Base-by-base conservation (phyloP, 2,329 filamentous ascomycete genomes). In the Cercospora sp. region DNA sequence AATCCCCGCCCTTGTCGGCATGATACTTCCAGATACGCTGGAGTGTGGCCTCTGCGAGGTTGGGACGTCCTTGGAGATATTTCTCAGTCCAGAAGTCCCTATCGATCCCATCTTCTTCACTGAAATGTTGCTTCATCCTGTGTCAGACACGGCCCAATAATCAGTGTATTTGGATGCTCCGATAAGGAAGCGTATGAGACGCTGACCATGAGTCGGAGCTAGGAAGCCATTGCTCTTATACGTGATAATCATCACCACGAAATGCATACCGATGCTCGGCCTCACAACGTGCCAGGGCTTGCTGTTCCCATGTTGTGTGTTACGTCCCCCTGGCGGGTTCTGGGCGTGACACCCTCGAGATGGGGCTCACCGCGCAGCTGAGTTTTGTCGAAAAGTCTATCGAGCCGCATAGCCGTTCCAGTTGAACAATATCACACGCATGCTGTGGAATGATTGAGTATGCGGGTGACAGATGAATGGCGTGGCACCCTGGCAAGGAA, bases 1-100 rank as follows among this genome's bases (percentile, higher is more conserved):
- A 66, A 16, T 3, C 2, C 5, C 64, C 64, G 40, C 58, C 58
- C 16, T 66, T 40, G 2, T 42, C 20, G n/a, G 64, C 58, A 61
- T 66, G 64, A 18, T 66, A 66, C 42, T 28, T 26, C 40, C 36
- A 66, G 10, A 66, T 26, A 10, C 64, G 36, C 48, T 61, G 36
- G 12, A 66, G 45, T 18, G 59, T 58, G 18, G 57, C 51, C 26
- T 66, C 64, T n/a, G 42, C 18, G 3, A 66, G 30, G 3, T 28
- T 3, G 13, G 64, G 64, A 26, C 64, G 64, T 26, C 64, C 64
- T 42, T 60, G 42, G 12, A 61, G 30, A 28, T 66, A 66, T 53
- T 20, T 53, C 18, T 48, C 23, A 18, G 58, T 51, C 64, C 64
- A 66, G 53, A 66, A 66, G 6, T 62, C 26, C 6, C 16, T 8